Base-by-base conservation (phyloP, 2,329 filamentous ascomycete genomes). In the Hypoxylon sp. region DNA sequence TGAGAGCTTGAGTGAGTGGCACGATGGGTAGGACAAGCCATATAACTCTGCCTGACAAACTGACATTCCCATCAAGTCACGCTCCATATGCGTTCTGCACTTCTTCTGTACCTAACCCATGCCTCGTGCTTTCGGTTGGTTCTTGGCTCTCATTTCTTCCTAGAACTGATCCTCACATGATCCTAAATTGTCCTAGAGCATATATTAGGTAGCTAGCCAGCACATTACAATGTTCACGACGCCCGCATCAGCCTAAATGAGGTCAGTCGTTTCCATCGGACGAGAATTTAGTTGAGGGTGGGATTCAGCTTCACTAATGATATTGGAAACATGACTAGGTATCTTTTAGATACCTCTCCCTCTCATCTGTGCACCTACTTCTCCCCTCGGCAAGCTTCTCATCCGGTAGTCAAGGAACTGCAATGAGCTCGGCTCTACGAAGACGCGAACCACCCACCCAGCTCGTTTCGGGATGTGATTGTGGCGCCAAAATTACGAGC, bases 241-340 rank as follows among this genome's bases (percentile, higher is more conserved):
- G 21, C 24, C 29, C 41, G 42, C 29, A 59, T 62, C 59, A 62
- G 59, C 51, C 59, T 62, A 62, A 62, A 62, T 59, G 52, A 48
- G 18, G 13, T 20, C 18, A 13, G 46, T 41, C 48, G 29, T 35
- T 21, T 43, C 35, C 41, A 42, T 42, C 18, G 24, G 26, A 55
- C 31, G 31, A 45, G 18, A 49, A 61, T 61, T 35, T 46, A 42
- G 33, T 15, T 27, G 11, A 13, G 18, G 8, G 26, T 40, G 38
- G 31, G n/a, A 29, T 49, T 47, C 37, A 47, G 29, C 9, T 55
- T 15, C 18, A 33, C 17, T 15, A 21, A 48, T 40, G 31, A 56
- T 23, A 49, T 49, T 43, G 5, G 18, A n/a, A 31, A n/a, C 4
- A 27, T 42, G 37, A 10, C 23, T 43, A 7, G n/a, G n/a, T 17